These are phyloP conservation scores for Vitis cinerea DNA, from an alignment of 164 flowering plant species.

Conservation along the genomic window DNA sequence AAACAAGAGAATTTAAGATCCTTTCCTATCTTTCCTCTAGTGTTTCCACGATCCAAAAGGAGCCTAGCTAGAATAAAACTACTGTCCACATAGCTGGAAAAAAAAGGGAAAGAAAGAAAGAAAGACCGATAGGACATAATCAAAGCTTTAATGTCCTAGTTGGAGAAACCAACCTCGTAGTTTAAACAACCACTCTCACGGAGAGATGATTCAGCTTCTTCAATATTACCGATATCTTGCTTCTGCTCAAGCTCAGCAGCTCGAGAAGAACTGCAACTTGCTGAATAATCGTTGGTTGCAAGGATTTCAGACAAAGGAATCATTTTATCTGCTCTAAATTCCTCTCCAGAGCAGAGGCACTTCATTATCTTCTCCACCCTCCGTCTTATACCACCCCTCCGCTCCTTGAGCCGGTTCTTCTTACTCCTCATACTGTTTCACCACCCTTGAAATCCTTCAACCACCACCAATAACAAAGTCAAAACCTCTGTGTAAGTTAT, in stretches of 20 bases:
- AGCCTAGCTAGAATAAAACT: no score
- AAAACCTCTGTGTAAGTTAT: conserved; percentile 5
- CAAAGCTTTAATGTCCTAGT: no score
- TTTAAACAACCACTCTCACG: conserved; percentile 76
- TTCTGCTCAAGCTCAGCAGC: conserved; percentile 56
- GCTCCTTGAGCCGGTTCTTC: conserved; percentile 33
- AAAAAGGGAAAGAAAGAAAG: no score
- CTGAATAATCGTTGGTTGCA: conserved; percentile 80
- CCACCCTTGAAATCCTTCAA: conserved; percentile 21
- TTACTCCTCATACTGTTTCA: conserved; percentile 44
- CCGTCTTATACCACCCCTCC: conserved; percentile 19
- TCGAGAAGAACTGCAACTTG: conserved; percentile 68
- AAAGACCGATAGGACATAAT: no score
- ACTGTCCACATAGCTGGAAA: no score
- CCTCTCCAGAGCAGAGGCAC: conserved; percentile 73
- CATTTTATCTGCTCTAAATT: conserved; percentile 46
- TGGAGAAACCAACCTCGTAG: conserved; percentile 64
- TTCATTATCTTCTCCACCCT: conserved; percentile 58
- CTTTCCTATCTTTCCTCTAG: no score
- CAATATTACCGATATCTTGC: conserved; percentile 68
- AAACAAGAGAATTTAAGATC: no score
- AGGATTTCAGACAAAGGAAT: conserved; percentile 70
- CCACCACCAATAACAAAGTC: conserved; percentile 17
- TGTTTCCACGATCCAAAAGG: no score
- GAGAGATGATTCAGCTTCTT: conserved; percentile 93